phyloP scores from a whole-genome alignment of 805 yeast species.

The Candida sakaeoensis region DNA sequence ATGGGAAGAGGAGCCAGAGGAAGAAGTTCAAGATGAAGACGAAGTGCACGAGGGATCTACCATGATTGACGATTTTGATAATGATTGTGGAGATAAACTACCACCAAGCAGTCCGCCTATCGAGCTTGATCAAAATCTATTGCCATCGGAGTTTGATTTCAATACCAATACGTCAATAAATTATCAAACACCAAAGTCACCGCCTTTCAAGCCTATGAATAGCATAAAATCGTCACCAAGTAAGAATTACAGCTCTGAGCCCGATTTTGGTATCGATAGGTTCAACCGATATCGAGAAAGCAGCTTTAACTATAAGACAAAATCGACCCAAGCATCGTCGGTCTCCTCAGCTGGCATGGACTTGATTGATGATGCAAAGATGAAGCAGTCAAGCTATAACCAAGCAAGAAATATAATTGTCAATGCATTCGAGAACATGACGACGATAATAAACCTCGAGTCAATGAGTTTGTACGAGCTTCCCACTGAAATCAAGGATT shows the following conservation, averaged over 20 bases:
- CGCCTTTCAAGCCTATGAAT: conserved; percentile 12
- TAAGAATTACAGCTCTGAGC: conserved; percentile 27
- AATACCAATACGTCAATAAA: conserved; percentile 18
- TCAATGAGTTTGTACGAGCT: conserved; percentile 43
- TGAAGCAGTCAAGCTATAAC: conserved; percentile 12
- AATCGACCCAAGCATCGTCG: conserved; percentile 24
- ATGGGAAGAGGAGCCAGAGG: conserved; percentile 13
- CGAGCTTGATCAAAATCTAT: conserved; percentile 17
- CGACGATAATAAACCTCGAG: conserved; percentile 45
- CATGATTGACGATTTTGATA: conserved; percentile 10
- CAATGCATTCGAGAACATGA: conserved; percentile 45
- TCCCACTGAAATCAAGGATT: conserved; percentile 58
- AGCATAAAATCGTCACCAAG: conserved; percentile 8
- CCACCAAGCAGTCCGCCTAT: conserved; percentile 41
- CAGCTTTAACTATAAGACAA: conserved; percentile 10
- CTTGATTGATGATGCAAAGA: conserved; percentile 13
- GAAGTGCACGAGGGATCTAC: conserved; percentile 13
- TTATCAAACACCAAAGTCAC: conserved; percentile 26
- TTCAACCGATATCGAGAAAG: conserved; percentile 36
- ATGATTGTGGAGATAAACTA: conserved; percentile 3
- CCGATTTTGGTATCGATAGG: conserved; percentile 50
- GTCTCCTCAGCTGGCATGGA: conserved; percentile 11
- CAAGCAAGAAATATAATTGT: conserved; percentile 42
- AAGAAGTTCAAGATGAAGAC: conserved; percentile 18
- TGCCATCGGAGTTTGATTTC: conserved; percentile 29